Evolutionary conservation across 1,139 yeast genomes (phyloP), one percentile per base, ranked within the genome.

Genomic region (Pneumocystis canis): DNA sequence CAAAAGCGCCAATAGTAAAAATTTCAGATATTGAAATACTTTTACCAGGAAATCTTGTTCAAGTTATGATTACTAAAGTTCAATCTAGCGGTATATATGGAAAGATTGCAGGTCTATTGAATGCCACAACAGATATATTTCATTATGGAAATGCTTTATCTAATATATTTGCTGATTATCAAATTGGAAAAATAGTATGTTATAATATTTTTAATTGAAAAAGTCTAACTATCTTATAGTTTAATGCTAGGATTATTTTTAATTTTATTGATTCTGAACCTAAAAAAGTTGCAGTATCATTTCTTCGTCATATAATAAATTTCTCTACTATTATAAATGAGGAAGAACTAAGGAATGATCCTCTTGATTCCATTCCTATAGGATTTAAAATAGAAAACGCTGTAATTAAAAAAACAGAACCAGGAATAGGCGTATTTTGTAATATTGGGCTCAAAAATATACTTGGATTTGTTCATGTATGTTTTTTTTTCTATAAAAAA

Each of bases 31-130:
- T 88, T 31, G 95, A 87, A 68, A 82, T 96, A 2, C 79, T 90
- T 47, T 80, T 86, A 58, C 95, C 98, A 1, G 98, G 98, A 69
- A 80, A 84, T 67, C 71, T 85, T 25, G 89, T 90, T 4, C 89
- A 87, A 66, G 87, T 90, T 5, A 75, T 85, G 54, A 81, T 90
- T 41, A 78, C 85, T 35, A 83, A 82, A 20, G 80, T 84, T 7
- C 73, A 80, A 40, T 30, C 59, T 18, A 7, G 16, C 20, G 41
- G 59, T 35, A 73, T 76, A n/a, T 75, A 80, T 56, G 97, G 97
- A 66, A 85, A 83, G 70, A 83, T 84, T 0, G 84, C 84, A 69
- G 97, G 96, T 64, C 75, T 87, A 66, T 81, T 87, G 30, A 84
- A 84, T 67, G 95, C 84, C 18, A 82, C 92, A 2, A 76, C 89